Percentiles rank a stretch among this genome's conserved stretches.
phyloP scores from a whole-genome alignment of 208 protist species.

The Trichomonas tenax region DNA sequence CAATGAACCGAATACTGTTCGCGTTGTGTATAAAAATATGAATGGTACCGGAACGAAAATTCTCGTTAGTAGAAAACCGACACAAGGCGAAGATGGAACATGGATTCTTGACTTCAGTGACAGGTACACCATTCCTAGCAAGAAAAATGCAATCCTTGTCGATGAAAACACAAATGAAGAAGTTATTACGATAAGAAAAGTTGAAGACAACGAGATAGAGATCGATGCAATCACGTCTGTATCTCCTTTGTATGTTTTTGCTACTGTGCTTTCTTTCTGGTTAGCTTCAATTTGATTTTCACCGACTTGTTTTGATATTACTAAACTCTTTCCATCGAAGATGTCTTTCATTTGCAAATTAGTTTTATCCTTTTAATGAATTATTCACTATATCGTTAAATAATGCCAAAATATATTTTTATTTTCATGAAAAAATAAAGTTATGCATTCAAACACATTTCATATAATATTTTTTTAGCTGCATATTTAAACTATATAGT shows the following conservation, averaged over 20 bases:
- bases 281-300: background rate
- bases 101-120: background rate
- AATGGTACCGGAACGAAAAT: background rate
- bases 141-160: background rate
- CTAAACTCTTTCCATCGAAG: too few relatives aligned
- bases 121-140: background rate
- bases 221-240: background rate
- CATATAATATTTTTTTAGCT: too few relatives aligned
- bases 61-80: background rate
- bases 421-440: too few relatives aligned
- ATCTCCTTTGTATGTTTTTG: background rate
- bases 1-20: background rate
- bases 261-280: background rate
- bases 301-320: too few relatives aligned
- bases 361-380: too few relatives aligned
- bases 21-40: background rate
- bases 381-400: too few relatives aligned
- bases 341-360: too few relatives aligned
- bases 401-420: too few relatives aligned
- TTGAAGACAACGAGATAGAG: background rate
- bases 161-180: background rate
- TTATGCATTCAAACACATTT: too few relatives aligned
- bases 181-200: background rate
- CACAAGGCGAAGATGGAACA: background rate
- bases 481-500: too few relatives aligned